Evolutionary conservation across 768 basidiomycete species (phyloP).

Genomic region (Pleurotus djamor): DNA sequence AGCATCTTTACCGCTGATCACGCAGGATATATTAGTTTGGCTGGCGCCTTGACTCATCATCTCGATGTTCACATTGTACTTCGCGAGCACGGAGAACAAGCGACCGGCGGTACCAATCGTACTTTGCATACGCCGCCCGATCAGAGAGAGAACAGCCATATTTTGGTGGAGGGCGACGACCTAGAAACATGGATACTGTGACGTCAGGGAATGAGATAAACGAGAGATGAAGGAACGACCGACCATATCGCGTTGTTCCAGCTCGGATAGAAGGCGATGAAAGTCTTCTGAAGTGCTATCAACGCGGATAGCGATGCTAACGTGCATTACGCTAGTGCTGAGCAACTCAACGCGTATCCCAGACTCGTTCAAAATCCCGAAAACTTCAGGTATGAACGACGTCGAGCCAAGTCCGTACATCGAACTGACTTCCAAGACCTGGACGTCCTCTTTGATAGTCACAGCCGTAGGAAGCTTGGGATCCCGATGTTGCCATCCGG

Average conservation of each 20-base stretch:
- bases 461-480: slow-evolving; percentile 83
- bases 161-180: slow-evolving; percentile 73
- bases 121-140: slow-evolving; percentile 94
- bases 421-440: slow-evolving; percentile 92
- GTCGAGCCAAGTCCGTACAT: slow-evolving; percentile 95
- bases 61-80: slow-evolving; percentile 94
- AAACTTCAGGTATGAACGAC: slow-evolving; percentile 94
- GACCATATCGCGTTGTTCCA: slow-evolving; percentile 81
- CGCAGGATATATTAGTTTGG: slow-evolving; percentile 94
- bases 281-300: slow-evolving; percentile 47
- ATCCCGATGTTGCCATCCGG: neutral
- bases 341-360: slow-evolving; percentile 97
- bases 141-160: slow-evolving; percentile 96
- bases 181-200: neutral
- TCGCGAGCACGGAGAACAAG: slow-evolving; percentile 93
- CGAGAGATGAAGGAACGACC: slow-evolving; percentile 15
- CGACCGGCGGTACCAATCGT: slow-evolving; percentile 91
- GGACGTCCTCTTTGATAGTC: slow-evolving; percentile 93
- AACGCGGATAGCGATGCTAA: slow-evolving; percentile 96
- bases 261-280: slow-evolving; percentile 73
- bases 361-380: slow-evolving; percentile 84
- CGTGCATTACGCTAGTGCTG: slow-evolving; percentile 95
- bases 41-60: slow-evolving; percentile 98
- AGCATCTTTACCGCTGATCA: slow-evolving; percentile 81
- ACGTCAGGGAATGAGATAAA: neutral